Evolutionary conservation across 257 asterid species (phyloP), one percentile per base, ranked within the genome.

Genomic region (Solanum piurae): DNA sequence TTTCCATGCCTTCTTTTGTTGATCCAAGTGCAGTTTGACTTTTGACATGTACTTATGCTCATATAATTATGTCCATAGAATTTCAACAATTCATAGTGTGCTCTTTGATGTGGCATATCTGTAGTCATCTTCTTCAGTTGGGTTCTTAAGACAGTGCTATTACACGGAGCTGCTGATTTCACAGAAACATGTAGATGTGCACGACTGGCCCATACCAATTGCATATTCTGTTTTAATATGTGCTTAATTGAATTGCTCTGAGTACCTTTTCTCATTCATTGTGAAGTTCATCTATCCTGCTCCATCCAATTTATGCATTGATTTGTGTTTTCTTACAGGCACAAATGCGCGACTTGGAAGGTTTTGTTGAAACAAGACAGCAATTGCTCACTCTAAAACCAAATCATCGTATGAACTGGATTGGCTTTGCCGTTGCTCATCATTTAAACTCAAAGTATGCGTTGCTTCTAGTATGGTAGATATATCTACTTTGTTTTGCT

Each of bases 321-420:
- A 31, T 86, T 68, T 85, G 12, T 71, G 12, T 71, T 73, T 66
- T 79, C 27, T 72, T 33, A 83, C 93, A 97, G 99, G 99, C 99
- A 58, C 99, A 97, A 92, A 97, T 97, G 99, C 98, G 99, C 69
- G 99, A 97, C 94, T 91, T 97, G 96, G 94, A 93, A 64, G 99
- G 99, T 89, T 97, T 97, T 92, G 99, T 97, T 82, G 99, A 96
- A 92, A 97, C 99, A 91, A 95, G 99, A 90, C 99, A 95, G 83
- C 99, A 93, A 87, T 91, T 97, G 91, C 97, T 97, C 90, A 93
- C 98, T 75, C 91, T 97, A 91, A 97, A 97, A 88, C 96, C 99
- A 88, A 97, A 95, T 83, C 99, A 97, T 91, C 98, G 99, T 42
- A 96, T 97, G 99, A 97, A 97, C 91, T 97, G 99, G 99, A 97